Percentiles rank a stretch among this genome's conserved stretches.
These are phyloP conservation scores for Fusarium devonianum DNA, from an alignment of 2,329 filamentous ascomycete genomes.

Conservation along the genomic window DNA sequence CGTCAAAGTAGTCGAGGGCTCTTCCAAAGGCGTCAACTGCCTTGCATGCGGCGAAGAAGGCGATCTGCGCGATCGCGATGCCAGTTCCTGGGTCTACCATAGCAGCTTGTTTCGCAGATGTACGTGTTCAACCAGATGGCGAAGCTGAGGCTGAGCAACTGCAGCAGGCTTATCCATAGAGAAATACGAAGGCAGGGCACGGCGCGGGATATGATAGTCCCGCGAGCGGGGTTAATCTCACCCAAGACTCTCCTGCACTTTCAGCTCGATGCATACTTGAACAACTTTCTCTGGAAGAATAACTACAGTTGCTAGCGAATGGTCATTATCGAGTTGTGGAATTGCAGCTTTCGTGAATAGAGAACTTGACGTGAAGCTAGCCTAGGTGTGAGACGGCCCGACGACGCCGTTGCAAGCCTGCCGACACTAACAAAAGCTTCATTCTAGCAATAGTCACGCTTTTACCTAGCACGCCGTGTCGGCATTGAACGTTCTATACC, in stretches of 20 bases:
- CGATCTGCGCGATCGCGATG: slow-evolving; percentile 2
- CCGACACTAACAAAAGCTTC: neutral
- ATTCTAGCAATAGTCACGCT: neutral
- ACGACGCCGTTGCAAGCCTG: no score
- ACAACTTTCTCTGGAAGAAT: neutral
- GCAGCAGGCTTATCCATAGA: neutral
- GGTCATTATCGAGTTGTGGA: no score
- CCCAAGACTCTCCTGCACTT: neutral
- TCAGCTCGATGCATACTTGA: neutral
- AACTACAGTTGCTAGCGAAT: neutral
- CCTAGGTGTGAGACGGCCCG: no score
- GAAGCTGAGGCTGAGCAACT: neutral
- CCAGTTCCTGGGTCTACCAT: slow-evolving; percentile 8
- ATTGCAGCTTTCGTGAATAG: no score
- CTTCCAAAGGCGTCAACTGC: slow-evolving; percentile 4
- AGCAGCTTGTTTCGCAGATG: neutral
- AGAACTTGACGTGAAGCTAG: no score
- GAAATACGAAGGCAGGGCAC: neutral
- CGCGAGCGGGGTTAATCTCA: neutral
- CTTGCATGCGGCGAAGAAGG: slow-evolving; percentile 3
- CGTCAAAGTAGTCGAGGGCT: slow-evolving; percentile 4
- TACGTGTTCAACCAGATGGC: neutral
- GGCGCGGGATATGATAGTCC: neutral
- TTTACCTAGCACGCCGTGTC: neutral
- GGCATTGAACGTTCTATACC: neutral